A percentile compares a stretch with the other conserved stretches of the same genome.
Conservation (phyloP, 306 rosid genomes). For the Malus sylvestris region DNA sequence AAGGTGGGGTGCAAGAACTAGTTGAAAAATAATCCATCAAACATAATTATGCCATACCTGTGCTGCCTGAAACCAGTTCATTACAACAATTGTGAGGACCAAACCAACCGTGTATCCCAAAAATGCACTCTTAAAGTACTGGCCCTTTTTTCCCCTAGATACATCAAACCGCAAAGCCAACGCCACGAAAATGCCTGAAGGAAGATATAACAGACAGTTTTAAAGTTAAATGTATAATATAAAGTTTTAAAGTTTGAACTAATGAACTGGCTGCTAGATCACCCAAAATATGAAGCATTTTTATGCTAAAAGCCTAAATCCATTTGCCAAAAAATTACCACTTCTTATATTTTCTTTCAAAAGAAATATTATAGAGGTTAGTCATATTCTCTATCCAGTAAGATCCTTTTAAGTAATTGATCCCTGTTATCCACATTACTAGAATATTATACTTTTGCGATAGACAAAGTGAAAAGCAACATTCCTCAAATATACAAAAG, state of each 20-base stretch:
- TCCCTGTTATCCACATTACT: neutral
- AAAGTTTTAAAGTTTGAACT: neutral
- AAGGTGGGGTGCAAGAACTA: conserved; percentile 2
- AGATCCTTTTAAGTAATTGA: neutral
- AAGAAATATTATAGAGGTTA: neutral
- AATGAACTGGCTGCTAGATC: neutral
- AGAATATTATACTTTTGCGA: neutral
- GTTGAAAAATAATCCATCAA: neutral
- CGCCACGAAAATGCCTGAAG: conserved; percentile 91
- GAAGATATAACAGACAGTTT: neutral
- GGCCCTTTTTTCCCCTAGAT: conserved; percentile 74
- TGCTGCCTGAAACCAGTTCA: conserved; percentile 99
- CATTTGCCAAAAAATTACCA: neutral
- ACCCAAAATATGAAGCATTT: neutral
- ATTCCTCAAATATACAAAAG: neutral
- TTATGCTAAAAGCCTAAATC: neutral
- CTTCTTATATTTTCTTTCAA: neutral
- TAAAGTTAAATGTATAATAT: too few relatives aligned
- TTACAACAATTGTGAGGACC: conserved; percentile 84
- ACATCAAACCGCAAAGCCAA: conserved; percentile 96
- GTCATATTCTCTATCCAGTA: neutral
- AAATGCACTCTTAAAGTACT: conserved; percentile 91
- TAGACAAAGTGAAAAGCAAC: neutral
- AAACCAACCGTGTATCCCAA: conserved; percentile 71
- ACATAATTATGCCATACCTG: conserved; percentile 47